Percentiles rank a stretch among this genome's conserved stretches.
Conservation (phyloP, 768 basidiomycete genomes). For the Termitomyces sp. region DNA sequence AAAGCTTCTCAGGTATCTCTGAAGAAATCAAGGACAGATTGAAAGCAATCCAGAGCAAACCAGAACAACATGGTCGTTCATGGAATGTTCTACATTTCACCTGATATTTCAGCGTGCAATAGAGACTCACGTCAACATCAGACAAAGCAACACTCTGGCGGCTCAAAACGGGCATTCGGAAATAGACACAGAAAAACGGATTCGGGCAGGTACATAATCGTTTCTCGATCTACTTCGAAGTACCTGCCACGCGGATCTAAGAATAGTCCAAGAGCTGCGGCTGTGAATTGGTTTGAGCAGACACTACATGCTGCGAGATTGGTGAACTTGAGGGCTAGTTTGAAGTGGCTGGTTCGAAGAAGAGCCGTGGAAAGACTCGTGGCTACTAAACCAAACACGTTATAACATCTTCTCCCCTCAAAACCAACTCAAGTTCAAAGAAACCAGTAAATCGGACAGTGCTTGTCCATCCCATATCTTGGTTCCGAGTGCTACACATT, state of each 20-base stretch:
- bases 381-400: conserved; percentile 14
- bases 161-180: conserved; percentile 93
- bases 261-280: conserved; percentile 86
- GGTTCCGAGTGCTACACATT: neutral
- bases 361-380: conserved; percentile 9
- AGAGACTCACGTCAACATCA: conserved; percentile 30
- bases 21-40: conserved; percentile 93
- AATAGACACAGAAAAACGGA: conserved; percentile 96
- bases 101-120: neutral
- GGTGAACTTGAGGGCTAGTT: conserved; percentile 44
- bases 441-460: neutral
- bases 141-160: conserved; percentile 76
- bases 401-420: conserved; percentile 9
- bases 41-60: conserved; percentile 98
- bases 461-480: neutral
- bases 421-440: neutral
- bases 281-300: conserved; percentile 69
- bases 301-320: conserved; percentile 60
- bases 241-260: conserved; percentile 90
- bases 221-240: conserved; percentile 88
- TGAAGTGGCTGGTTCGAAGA: conserved; percentile 11
- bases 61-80: conserved; percentile 27
- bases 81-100: conserved; percentile 2
- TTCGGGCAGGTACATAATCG: conserved; percentile 95
- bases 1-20: conserved; percentile 82